A percentile compares a stretch with the other conserved stretches of the same genome.
phyloP scores from a whole-genome alignment of 495 filamentous ascomycete genomes.

The Clohesyomyces aquaticus region DNA sequence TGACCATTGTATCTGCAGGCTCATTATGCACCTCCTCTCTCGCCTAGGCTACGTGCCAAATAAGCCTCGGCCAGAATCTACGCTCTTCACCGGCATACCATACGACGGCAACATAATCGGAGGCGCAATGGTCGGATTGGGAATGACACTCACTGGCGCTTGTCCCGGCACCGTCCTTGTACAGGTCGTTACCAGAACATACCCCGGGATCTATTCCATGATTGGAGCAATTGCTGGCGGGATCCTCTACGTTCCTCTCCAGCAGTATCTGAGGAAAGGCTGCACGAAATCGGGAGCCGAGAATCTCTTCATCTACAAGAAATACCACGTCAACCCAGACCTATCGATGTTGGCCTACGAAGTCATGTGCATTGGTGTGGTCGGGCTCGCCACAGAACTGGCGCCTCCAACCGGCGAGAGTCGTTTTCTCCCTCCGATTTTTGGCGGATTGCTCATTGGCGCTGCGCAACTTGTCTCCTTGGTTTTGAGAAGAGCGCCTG shows the following conservation, averaged over 20 bases:
- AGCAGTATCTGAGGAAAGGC: neutral
- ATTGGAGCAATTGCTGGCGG: conserved; percentile 21
- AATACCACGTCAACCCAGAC: conserved; percentile 18
- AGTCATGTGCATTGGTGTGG: conserved; percentile 11
- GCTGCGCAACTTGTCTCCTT: conserved; percentile 26
- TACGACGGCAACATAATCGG: conserved; percentile 35
- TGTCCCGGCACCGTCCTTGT: conserved; percentile 34
- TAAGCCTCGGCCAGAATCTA: conserved; percentile 14
- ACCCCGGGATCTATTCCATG: conserved; percentile 24
- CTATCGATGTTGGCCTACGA: conserved; percentile 8
- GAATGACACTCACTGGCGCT: conserved; percentile 34
- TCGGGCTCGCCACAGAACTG: conserved; percentile 6
- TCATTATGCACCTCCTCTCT: conserved; percentile 23
- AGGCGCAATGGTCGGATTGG: conserved; percentile 29
- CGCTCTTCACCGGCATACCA: conserved; percentile 11
- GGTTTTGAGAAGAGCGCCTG: conserved; percentile 22
- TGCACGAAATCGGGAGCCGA: conserved; percentile 4
- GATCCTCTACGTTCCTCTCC: conserved; percentile 18
- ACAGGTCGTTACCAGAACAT: conserved; percentile 23
- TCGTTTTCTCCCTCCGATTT: conserved; percentile 20
- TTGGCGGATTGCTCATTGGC: conserved; percentile 19
- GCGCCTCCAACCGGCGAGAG: conserved; percentile 6
- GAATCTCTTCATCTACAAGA: conserved; percentile 6
- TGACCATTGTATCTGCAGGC: conserved; percentile 8
- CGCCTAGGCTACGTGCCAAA: conserved; percentile 15